Evolutionary conservation across 140 eudicot species (phyloP), one percentile per base, ranked within the genome.

Genomic region (Cichorium intybus): DNA sequence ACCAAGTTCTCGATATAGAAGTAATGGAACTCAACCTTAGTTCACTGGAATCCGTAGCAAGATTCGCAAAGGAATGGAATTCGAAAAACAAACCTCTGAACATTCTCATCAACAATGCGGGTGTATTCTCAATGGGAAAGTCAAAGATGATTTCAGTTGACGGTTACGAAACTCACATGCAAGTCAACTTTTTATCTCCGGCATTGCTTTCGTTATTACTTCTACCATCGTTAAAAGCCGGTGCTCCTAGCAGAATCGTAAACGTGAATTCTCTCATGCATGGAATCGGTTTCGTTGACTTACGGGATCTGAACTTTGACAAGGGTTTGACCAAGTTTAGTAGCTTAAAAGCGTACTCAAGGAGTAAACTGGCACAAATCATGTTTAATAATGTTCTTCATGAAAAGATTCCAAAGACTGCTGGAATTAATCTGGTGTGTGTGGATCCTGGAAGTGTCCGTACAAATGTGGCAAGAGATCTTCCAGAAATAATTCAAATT

Each of bases 321-420:
- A 37, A 71, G 4, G 51, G 39, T 0, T 57, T 69, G 12, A 59
- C 68, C 7, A 65, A 59, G 5, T 77, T 62, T 29, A 72, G 70
- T 7, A 74, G 84, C 72, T 45, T 69, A 33, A 60, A 28, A 69
- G 84, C 57, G 33, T 81, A 81, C 66, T 64, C 80, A 15, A 69
- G 84, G 8, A 81, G 87, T 39, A 77, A 81, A 50, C 74, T 81
- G 8, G 84, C 87, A 1, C 89, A 85, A 68, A 15, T 79, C 59
- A 85, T 82, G 95, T 85, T 82, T 64, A 79, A 79, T 70, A 82
- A 77, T 77, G 76, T 82, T 41, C 89, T 85, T 59, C 78, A 85
- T 23, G 62, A 74, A 62, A 55, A 33, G 63, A 73, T 85, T 43
- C 94, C 94, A 3, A 69, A 77, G 20, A 61, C 69, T 47, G 64